These are phyloP conservation scores for Rauvolfia tetraphylla DNA, from an alignment of 257 asterid species.

Conservation along the genomic window DNA sequence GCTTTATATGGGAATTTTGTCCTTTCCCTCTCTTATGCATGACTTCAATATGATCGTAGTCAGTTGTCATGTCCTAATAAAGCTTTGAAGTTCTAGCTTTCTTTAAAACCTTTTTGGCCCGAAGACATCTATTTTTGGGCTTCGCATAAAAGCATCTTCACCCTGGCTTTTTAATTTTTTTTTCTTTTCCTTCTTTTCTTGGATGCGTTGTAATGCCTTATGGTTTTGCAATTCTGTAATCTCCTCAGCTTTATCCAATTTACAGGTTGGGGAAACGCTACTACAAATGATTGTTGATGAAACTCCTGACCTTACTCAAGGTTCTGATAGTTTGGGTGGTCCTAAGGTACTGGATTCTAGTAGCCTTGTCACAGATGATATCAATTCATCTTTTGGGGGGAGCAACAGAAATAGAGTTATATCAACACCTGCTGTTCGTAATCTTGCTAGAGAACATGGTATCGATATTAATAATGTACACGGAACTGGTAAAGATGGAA, in stretches of 20 bases:
- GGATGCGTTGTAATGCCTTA: slow-evolving; percentile 7
- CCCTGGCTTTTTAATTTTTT: not conserved
- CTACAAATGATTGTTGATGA: slow-evolving; percentile 64
- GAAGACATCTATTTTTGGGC: not conserved
- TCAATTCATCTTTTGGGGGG: slow-evolving; percentile 32
- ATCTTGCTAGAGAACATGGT: slow-evolving; percentile 65
- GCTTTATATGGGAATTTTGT: not conserved
- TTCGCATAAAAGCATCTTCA: not conserved
- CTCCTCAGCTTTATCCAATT: slow-evolving; percentile 15
- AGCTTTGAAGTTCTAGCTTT: not conserved
- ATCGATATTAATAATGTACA: slow-evolving; percentile 56
- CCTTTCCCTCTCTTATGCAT: not conserved
- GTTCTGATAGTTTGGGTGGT: slow-evolving; percentile 34
- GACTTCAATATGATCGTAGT: not conserved
- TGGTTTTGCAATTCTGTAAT: slow-evolving; percentile 14
- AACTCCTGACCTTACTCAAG: slow-evolving; percentile 27
- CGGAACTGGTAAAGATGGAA: slow-evolving; percentile 77
- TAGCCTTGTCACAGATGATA: slow-evolving; percentile 29
- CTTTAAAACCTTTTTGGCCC: not conserved
- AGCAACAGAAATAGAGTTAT: slow-evolving; percentile 42
- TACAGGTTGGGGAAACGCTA: slow-evolving; percentile 94
- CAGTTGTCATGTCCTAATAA: not conserved
- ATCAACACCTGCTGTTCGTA: slow-evolving; percentile 85
- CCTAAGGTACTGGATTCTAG: slow-evolving; percentile 28
- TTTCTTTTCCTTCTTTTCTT: not conserved